Percentiles rank a stretch among this genome's conserved stretches.
Conservation (phyloP, 2,329 filamentous ascomycete species). For the Gaeumannomyces tritici region DNA sequence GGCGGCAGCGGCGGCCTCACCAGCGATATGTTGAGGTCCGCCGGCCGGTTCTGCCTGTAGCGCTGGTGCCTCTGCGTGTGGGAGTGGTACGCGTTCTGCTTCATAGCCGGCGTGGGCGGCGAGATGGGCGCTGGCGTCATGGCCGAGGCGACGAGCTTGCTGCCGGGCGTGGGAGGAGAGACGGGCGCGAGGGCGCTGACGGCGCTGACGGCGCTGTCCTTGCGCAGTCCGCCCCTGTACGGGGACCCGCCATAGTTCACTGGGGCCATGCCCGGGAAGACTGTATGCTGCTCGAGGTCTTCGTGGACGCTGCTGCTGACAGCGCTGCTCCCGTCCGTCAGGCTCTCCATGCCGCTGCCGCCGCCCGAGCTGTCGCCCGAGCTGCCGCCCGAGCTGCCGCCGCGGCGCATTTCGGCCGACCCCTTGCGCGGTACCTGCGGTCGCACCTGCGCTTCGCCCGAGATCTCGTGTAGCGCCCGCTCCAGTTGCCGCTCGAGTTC, state of each 20-base stretch:
- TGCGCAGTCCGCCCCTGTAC: background rate
- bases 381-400: slow-evolving; percentile 4
- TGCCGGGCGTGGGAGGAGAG: background rate
- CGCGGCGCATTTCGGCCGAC: background rate
- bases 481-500: background rate
- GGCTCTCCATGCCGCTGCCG: slow-evolving; percentile 15
- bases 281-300: background rate
- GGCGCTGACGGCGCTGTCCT: background rate
- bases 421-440: background rate
- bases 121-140: background rate
- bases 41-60: background rate
- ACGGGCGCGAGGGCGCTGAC: background rate
- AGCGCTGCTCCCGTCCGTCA: slow-evolving; percentile 18
- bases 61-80: background rate
- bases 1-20: background rate
- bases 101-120: background rate
- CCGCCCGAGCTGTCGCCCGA: too few species aligned
- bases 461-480: background rate
- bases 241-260: background rate
- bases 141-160: background rate
- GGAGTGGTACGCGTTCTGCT: background rate
- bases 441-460: background rate
- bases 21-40: background rate
- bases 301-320: background rate
- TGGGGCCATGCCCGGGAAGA: background rate